A percentile compares a stretch with the other conserved stretches of the same genome.
Evolutionary conservation across 228 moss, liverwort and hornwort species (phyloP).

Genomic region (Sphagnum fallax): DNA sequence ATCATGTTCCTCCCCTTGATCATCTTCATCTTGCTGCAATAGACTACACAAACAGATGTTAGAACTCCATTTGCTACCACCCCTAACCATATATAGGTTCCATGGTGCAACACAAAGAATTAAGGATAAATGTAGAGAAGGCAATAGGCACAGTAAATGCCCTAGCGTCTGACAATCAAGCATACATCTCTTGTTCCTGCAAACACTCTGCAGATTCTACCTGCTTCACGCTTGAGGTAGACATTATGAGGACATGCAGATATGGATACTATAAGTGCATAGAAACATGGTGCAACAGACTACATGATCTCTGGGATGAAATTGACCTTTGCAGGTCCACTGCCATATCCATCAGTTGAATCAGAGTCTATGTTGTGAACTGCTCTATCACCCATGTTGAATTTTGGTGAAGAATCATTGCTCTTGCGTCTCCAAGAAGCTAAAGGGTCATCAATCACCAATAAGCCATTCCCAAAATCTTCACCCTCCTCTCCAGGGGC

Average conservation of each 20-base stretch:
- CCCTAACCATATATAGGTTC: background rate
- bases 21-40: constrained; percentile 23
- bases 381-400: constrained; percentile 39
- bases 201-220: too few relatives aligned
- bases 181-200: too few relatives aligned
- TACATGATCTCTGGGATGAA: background rate
- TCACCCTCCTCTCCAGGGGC: constrained; percentile 39
- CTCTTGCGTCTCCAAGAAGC: constrained; percentile 63
- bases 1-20: constrained; percentile 20
- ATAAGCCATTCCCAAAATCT: constrained; percentile 42
- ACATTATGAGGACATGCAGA: too few relatives aligned
- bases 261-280: too few relatives aligned
- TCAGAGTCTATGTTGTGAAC: constrained; percentile 40
- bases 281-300: background rate
- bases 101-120: background rate
- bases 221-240: too few relatives aligned
- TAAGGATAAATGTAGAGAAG: too few relatives aligned
- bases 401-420: constrained; percentile 51
- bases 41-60: constrained; percentile 2
- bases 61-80: background rate
- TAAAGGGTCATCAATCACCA: constrained; percentile 54
- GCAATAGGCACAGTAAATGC: too few relatives aligned
- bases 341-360: constrained; percentile 41
- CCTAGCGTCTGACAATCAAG: too few relatives aligned
- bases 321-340: constrained; percentile 10